A percentile compares a stretch with the other conserved stretches of the same genome.
Conservation (phyloP, 805 yeast species). For the Candida boleticola region DNA sequence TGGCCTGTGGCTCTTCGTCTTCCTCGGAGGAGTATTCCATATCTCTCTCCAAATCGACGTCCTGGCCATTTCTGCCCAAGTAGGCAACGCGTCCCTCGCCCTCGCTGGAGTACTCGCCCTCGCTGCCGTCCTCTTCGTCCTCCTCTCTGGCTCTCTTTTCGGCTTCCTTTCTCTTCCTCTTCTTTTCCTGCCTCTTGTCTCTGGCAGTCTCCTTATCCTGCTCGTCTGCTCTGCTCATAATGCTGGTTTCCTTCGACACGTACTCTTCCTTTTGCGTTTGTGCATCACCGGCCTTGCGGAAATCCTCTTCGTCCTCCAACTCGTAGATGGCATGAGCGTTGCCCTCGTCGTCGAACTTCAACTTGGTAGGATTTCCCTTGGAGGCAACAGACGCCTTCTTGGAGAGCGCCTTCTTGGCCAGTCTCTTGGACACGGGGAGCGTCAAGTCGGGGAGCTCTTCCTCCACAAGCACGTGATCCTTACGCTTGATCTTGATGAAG, state of each 20-base stretch:
- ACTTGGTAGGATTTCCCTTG: conserved; percentile 70
- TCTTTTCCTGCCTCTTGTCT: conserved; percentile 81
- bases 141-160: conserved; percentile 55
- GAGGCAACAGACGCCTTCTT: conserved; percentile 67
- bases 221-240: conserved; percentile 69
- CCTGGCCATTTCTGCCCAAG: conserved; percentile 37
- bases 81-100: conserved; percentile 31
- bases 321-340: conserved; percentile 88
- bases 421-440: conserved; percentile 76
- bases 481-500: conserved; percentile 77
- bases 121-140: conserved; percentile 23
- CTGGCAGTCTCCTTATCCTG: conserved; percentile 77
- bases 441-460: conserved; percentile 61
- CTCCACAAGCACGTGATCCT: conserved; percentile 67
- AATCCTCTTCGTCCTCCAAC: conserved; percentile 85
- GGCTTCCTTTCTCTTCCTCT: conserved; percentile 79
- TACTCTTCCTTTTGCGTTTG: conserved; percentile 64
- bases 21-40: conserved; percentile 33
- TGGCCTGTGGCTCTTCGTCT: conserved; percentile 31
- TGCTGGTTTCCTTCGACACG: conserved; percentile 61
- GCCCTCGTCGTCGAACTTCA: conserved; percentile 93
- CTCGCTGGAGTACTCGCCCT: conserved; percentile 29
- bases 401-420: conserved; percentile 80
- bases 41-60: conserved; percentile 45
- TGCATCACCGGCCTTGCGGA: conserved; percentile 71